These are phyloP conservation scores for Rhizophagus sp. DNA, from an alignment of 192 early-diverging fungal species.

Conservation along the genomic window DNA sequence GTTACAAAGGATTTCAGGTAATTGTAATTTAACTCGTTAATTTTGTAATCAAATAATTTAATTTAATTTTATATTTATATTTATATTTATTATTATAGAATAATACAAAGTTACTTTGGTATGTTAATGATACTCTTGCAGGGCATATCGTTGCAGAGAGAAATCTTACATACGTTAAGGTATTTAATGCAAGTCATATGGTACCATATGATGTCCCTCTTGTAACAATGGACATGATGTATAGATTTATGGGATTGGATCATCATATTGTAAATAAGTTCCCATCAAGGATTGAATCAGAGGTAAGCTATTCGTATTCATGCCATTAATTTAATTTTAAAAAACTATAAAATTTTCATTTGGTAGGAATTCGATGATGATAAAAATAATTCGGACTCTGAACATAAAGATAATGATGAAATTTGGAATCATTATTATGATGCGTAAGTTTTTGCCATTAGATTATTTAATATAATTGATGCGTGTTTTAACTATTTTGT, in stretches of 20 bases:
- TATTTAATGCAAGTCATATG: constrained; percentile 89
- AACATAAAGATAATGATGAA: not conserved
- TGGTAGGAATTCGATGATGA: not conserved
- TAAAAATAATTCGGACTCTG: not conserved
- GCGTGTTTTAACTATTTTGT: not conserved
- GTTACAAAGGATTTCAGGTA: constrained; percentile 59
- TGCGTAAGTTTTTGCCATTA: not conserved
- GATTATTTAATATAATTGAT: no score
- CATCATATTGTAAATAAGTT: not conserved
- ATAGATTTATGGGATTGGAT: constrained; percentile 71
- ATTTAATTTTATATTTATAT: not conserved
- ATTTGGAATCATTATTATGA: not conserved
- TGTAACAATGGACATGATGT: constrained; percentile 82
- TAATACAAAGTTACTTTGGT: constrained; percentile 43
- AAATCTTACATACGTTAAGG: constrained; percentile 78
- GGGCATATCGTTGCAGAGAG: constrained; percentile 47
- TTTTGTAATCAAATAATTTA: not conserved
- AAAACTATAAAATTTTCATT: not conserved
- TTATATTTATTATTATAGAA: constrained; percentile 14
- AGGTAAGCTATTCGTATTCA: not conserved
- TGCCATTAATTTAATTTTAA: not conserved
- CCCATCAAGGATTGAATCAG: not conserved
- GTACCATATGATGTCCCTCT: constrained; percentile 86
- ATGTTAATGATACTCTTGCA: constrained; percentile 41
- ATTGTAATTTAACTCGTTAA: not conserved